Percentiles rank a stretch among this genome's conserved stretches.
Conservation (phyloP, 257 asterid species). For the Solanum chilense region DNA sequence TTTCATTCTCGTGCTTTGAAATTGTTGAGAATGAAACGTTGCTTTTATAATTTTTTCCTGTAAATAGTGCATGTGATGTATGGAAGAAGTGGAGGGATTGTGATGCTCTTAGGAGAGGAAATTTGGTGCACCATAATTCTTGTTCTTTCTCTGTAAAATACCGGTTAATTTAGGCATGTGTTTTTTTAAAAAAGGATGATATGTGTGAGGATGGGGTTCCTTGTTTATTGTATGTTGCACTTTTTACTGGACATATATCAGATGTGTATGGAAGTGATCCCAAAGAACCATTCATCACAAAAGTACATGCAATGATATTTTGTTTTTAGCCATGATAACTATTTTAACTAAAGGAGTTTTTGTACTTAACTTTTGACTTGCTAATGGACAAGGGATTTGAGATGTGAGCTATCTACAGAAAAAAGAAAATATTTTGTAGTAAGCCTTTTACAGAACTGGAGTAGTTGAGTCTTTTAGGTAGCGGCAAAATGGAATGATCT, state of each 20-base stretch:
- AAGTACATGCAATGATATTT: neutral
- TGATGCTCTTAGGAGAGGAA: neutral
- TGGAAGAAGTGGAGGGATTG: neutral
- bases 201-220: neutral
- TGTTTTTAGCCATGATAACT: neutral
- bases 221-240: neutral
- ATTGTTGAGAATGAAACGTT: neutral
- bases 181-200: neutral
- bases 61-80: neutral
- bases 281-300: neutral
- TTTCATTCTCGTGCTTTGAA: neutral
- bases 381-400: neutral
- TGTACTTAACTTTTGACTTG: neutral
- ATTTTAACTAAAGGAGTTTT: neutral
- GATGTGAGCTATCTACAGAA: neutral
- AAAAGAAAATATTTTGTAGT: neutral
- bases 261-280: neutral
- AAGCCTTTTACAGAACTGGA: neutral
- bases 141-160: neutral
- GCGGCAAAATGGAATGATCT: neutral
- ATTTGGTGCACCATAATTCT: neutral
- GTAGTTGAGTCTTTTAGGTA: neutral
- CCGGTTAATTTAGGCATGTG: neutral
- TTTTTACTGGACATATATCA: neutral
- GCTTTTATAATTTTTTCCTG: neutral